Base-by-base conservation (phyloP, 2,329 filamentous ascomycete species). In the Elsinoe necatrix region DNA sequence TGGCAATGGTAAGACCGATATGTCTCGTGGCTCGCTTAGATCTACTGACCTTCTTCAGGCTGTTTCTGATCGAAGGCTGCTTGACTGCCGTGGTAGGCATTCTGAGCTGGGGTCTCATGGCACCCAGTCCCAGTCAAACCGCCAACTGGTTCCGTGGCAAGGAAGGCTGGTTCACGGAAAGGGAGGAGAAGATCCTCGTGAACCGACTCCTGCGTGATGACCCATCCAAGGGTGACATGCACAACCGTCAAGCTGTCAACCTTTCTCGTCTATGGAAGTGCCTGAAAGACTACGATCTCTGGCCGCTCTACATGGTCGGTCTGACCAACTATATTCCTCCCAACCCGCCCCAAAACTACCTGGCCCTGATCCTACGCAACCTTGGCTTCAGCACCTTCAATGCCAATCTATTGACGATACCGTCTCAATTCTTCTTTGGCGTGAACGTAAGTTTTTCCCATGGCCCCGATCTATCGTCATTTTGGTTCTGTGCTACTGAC, bases 91-190 rank as follows among this genome's bases (percentile, higher is more conserved):
- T 80, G 3, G 76, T 85, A 56, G 81, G 78, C 2, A 71, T 79
- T 29, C 63, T 78, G 18, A 80, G 80, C 1, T 80, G 77, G 57
- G 72, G 82, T 47, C 84, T 83, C 66, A 78, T 86, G 56, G 82
- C 82, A 0, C 67, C 73, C 0, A 72, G 83, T 0, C 85, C 86
- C 0, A 84, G 82, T 0, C 77, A 82, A 51, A 89, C 86, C 2
- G 31, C 29, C 16, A 77, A 78, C 18, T 68, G 75, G 43, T 77
- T 88, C 60, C 81, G 80, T 45, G 79, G 81, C 1, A 81, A 81
- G 57, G 21, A 52, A 9, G 84, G 84, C 4, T 87, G 84, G 84
- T 87, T 85, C 66, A 80, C 72, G 5, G 83, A 86, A 64, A 73
- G 74, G 2, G 81, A 87, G 63, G 84, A 87, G 63, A 78, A 71